Percentiles rank a stretch among this genome's conserved stretches.
phyloP scores from a whole-genome alignment of 345 rosid species.

The Gossypioides kirkii region DNA sequence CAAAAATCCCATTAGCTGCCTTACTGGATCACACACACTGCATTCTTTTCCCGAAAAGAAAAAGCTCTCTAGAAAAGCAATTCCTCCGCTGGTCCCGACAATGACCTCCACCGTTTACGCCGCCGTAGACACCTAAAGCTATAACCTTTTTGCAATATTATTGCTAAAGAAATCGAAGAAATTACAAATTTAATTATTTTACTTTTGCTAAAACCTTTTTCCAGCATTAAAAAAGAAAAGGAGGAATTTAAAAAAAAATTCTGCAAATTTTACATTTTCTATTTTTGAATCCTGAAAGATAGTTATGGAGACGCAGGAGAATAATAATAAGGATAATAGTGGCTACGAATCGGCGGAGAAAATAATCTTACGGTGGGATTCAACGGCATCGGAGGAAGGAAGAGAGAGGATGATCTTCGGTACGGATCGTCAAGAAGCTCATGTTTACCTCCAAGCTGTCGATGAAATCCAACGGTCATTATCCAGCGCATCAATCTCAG shows the following conservation, averaged over 20 bases:
- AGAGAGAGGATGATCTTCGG: conserved; percentile 81
- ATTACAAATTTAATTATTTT: background rate
- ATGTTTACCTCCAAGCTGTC: conserved; percentile 75
- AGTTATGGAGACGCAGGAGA: conserved; percentile 59
- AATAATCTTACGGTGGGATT: conserved; percentile 81
- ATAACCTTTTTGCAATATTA: background rate
- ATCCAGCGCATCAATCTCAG: conserved; percentile 39
- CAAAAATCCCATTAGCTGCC: conserved; percentile 14
- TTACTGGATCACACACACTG: background rate
- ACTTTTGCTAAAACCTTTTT: background rate
- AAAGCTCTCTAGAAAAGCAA: too few species aligned
- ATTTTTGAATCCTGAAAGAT: background rate
- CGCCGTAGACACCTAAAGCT: background rate
- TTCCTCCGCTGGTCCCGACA: background rate
- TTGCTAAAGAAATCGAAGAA: background rate
- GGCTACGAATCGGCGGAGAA: conserved; percentile 59
- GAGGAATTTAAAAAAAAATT: background rate
- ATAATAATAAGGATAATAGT: background rate
- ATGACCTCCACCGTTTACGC: background rate
- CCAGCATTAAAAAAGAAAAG: background rate
- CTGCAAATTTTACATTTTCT: background rate
- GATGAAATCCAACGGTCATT: conserved; percentile 74
- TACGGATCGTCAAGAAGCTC: conserved; percentile 67
- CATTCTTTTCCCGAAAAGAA: too few species aligned
- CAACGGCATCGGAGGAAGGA: conserved; percentile 81